Percentiles rank a stretch among this genome's conserved stretches.
These are phyloP conservation scores for Phoenix roebelenii DNA, from an alignment of 176 grass and related monocot genomes.

Conservation along the genomic window DNA sequence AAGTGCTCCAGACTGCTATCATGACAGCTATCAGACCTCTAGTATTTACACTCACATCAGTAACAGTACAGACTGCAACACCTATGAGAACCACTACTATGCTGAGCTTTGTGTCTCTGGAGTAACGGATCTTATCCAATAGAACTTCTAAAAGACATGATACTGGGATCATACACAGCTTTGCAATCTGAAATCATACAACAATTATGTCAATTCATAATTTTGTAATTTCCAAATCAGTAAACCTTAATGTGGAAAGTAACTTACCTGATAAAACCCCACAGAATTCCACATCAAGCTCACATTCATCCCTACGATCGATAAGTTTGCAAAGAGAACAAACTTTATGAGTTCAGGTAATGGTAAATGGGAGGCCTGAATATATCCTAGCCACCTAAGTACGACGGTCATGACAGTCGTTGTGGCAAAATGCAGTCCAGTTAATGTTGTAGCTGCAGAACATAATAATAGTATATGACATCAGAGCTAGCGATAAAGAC, in stretches of 20 bases:
- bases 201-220: too few species aligned
- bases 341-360: slow-evolving; percentile 37
- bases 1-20: slow-evolving; percentile 44
- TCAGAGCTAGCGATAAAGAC: slow-evolving; percentile 5
- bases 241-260: not conserved
- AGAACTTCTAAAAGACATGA: slow-evolving; percentile 41
- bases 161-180: slow-evolving; percentile 43
- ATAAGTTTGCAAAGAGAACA: slow-evolving; percentile 48
- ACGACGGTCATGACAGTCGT: slow-evolving; percentile 38
- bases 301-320: slow-evolving; percentile 52
- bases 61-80: slow-evolving; percentile 47
- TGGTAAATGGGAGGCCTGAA: slow-evolving; percentile 43
- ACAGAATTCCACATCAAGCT: slow-evolving; percentile 63
- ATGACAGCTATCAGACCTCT: slow-evolving; percentile 28
- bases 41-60: slow-evolving; percentile 48
- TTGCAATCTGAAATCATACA: slow-evolving; percentile 30
- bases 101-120: slow-evolving; percentile 46
- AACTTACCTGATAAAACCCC: slow-evolving; percentile 52
- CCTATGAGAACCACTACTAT: slow-evolving; percentile 46
- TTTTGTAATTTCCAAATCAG: too few species aligned
- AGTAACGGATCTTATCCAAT: slow-evolving; percentile 40
- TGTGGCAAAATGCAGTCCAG: slow-evolving; percentile 46
- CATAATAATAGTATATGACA: not conserved
- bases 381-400: slow-evolving; percentile 43
- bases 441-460: slow-evolving; percentile 48